Conservation (phyloP, 108 stramenopile species). For the Epithemia pelagica region DNA sequence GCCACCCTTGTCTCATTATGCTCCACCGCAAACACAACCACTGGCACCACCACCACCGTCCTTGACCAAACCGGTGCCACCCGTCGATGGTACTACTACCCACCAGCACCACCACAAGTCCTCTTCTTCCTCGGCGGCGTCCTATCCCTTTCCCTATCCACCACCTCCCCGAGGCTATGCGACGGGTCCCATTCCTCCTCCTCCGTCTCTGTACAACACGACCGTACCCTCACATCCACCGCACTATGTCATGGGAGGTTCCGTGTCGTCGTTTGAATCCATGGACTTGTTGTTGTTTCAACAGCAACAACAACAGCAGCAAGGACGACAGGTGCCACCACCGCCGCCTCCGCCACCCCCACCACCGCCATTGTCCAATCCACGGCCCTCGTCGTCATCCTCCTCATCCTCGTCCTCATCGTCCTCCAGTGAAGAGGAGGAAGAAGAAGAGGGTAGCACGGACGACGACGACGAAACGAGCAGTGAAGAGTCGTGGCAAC, state of each 20-base stretch:
- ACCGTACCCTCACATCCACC: neutral
- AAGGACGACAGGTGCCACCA: neutral
- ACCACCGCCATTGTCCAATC: neutral
- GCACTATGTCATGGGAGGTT: neutral
- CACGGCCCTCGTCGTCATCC: neutral
- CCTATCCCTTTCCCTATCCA: neutral
- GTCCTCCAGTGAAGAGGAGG: neutral
- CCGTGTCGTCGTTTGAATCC: neutral
- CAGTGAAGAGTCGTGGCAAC: neutral
- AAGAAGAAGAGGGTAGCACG: neutral
- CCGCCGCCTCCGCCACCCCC: neutral
- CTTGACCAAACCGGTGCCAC: constrained; percentile 11
- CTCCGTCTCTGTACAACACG: neutral
- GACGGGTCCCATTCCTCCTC: neutral
- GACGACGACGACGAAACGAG: neutral
- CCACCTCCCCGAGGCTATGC: neutral
- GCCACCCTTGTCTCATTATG: neutral
- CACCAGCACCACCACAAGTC: constrained; percentile 13
- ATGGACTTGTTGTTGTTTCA: neutral
- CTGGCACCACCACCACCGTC: constrained; percentile 17
- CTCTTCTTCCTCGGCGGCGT: neutral
- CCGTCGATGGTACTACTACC: too few species aligned
- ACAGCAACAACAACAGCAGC: neutral
- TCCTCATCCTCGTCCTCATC: neutral
- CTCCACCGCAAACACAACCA: neutral